Base-by-base conservation (phyloP, 192 early-diverging fungal species). In the Oehlia diaphana region DNA sequence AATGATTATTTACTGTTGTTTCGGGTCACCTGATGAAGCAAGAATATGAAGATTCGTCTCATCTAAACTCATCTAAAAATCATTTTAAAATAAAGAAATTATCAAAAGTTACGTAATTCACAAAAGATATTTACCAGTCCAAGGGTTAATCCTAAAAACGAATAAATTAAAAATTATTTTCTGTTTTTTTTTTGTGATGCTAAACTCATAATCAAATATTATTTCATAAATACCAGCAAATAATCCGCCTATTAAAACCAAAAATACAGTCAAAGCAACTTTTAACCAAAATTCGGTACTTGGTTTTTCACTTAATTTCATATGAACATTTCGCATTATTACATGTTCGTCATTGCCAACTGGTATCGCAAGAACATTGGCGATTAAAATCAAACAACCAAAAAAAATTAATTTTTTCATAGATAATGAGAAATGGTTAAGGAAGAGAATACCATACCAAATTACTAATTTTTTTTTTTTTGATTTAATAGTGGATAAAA, bases 1-100 rank as follows among this genome's bases (percentile, higher is more conserved):
- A 35, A 47, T 42, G 39, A 47, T 67, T 3, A 33, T 67, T 31
- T 76, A 70, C 72, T 53, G 31, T 77, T 98, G 92, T 42, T 81
- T 82, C 6, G 83, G 81, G 1, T 90, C 90, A 10, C 96, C 96
- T 26, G 94, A 95, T 4, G 84, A 87, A 49, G 92, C 90, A n/a
- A 98, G 86, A 77, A 98, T 95, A 39, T 88, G 83, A 62, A 94
- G 78, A 76, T 94, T 94, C 28, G 89, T 91, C 79, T 89, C 89
- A 82, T 98, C 96, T 67, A 95, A 83, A n/a, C 91, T 93, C 92
- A 94, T 93, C 74, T 93, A 37, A 82, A 31, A 47, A 47, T 12
- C 44, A 9, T 12, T 47, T 47, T 47, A 47, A 10, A 47, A 35
- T 7, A 28, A 49, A 23, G 16, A n/a, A 44, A 63, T 49, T 9